Evolutionary conservation across 2,329 filamentous ascomycete species (phyloP), one percentile per base, ranked within the genome.

Genomic region (Ophiognomonia clavigignenti-juglandacearum): DNA sequence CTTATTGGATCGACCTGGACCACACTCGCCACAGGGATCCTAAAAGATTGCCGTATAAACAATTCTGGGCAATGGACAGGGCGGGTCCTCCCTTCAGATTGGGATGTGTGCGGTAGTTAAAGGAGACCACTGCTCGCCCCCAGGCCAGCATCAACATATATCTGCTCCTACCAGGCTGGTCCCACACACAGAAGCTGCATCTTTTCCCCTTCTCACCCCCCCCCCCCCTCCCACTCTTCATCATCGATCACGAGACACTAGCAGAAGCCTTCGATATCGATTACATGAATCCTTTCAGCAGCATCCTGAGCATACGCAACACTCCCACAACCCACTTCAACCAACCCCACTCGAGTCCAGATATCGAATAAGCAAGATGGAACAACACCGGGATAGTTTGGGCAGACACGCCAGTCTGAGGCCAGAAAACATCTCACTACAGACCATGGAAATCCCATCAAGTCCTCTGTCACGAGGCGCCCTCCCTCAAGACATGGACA

Each of bases 1-100:
- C 48, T 48, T 16, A 48, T 48, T 41, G 40, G 48, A 50, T 50
- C 44, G 40, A 36, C 44, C 24, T 23, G 39, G 35, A 41, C 26
- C 20, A 39, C 41, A 26, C 32, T 36, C 39, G 23, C 39, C 36
- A 11, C 22, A 23, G 32, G 24, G 19, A 14, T 18, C 39, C 19
- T 27, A 35, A 37, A 19, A 38, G 16, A 45, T 45, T 23, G 35
- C 37, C 36, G 40, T 26, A 6, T 32, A 16, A 31, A n/a, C 20
- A 16, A 32, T 26, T 16, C 44, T 39, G 39, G 38, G 9, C 19
- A 16, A 23, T 18, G 11, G 27, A 39, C 19, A 32, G 9, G 34
- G n/a, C 31, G 36, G 43, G 36, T 20, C 29, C 20, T 32, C 20
- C 23, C 22, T 29, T 34, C 39, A 22, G 22, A 31, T 16, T 43